Percentiles rank a stretch among this genome's conserved stretches.
These are phyloP conservation scores for Citrus reticulata DNA, from an alignment of 345 rosid genomes.

Conservation along the genomic window DNA sequence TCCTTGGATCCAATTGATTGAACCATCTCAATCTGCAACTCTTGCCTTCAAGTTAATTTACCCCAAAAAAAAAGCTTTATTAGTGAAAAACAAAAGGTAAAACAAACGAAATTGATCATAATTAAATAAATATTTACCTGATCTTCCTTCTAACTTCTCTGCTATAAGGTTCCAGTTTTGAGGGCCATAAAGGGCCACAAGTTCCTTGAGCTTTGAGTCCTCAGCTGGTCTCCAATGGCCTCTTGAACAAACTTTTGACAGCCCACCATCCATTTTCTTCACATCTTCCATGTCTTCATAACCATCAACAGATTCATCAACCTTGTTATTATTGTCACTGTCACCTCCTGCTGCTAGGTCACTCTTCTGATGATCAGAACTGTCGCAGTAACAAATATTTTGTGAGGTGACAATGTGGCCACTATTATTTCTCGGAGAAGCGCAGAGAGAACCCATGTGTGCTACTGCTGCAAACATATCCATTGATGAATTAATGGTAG, in stretches of 20 bases:
- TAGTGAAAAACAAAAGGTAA: neutral
- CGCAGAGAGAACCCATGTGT: constrained; percentile 18
- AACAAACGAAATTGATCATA: neutral
- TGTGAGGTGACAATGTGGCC: neutral
- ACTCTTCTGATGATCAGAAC: neutral
- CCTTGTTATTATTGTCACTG: neutral
- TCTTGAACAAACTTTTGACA: constrained; percentile 28
- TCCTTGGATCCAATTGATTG: constrained; percentile 45
- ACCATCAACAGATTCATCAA: constrained; percentile 1
- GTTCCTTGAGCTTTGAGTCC: constrained; percentile 40
- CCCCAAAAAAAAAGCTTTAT: neutral
- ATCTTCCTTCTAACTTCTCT: constrained; percentile 39
- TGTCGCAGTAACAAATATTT: neutral
- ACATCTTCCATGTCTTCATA: constrained; percentile 20
- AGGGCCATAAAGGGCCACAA: constrained; percentile 42
- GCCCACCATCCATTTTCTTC: constrained; percentile 2
- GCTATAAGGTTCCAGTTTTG: constrained; percentile 48
- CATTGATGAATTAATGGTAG: constrained; percentile 18
- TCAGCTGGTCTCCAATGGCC: constrained; percentile 48
- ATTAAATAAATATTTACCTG: constrained; percentile 22
- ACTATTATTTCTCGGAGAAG: neutral
- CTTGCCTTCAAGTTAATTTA: constrained; percentile 25
- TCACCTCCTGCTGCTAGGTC: neutral
- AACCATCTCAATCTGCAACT: constrained; percentile 58
- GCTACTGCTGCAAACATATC: constrained; percentile 6